Evolutionary conservation across 2,329 filamentous ascomycete genomes (phyloP).

Genomic region (Aspergillus amoenus): DNA sequence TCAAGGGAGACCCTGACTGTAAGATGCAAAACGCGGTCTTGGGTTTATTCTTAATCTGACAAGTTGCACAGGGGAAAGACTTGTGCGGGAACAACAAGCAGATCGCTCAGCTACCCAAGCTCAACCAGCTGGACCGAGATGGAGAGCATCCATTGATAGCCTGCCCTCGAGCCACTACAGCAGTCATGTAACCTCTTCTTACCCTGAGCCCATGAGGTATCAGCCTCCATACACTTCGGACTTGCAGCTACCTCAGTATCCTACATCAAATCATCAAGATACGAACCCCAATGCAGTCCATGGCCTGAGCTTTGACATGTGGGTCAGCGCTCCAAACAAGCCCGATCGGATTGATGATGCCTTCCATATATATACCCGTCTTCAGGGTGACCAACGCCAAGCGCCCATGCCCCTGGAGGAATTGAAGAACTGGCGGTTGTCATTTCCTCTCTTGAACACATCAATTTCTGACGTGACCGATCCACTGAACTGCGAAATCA

Average conservation of each 20-base stretch:
- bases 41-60: slow-evolving; percentile 11
- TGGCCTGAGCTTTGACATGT: slow-evolving; percentile 47
- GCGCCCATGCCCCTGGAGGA: slow-evolving; percentile 42
- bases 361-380: slow-evolving; percentile 45
- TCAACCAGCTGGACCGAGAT: slow-evolving; percentile 32
- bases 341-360: slow-evolving; percentile 38
- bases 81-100: slow-evolving; percentile 37
- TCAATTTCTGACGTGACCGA: slow-evolving; percentile 35
- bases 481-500: slow-evolving; percentile 42
- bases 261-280: slow-evolving; percentile 36
- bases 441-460: slow-evolving; percentile 41
- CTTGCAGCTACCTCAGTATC: slow-evolving; percentile 34
- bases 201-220: slow-evolving; percentile 32
- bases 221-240: slow-evolving; percentile 35
- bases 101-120: slow-evolving; percentile 34
- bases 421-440: slow-evolving; percentile 39
- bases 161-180: slow-evolving; percentile 32
- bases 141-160: slow-evolving; percentile 34
- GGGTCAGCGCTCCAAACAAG: slow-evolving; percentile 41
- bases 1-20: slow-evolving; percentile 55
- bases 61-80: slow-evolving; percentile 34
- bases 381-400: slow-evolving; percentile 40
- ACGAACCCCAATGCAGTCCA: slow-evolving; percentile 29
- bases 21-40: slow-evolving; percentile 22
- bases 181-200: slow-evolving; percentile 25